Evolutionary conservation across 2,329 filamentous ascomycete species (phyloP).

Genomic region (Diplocarpon mali): DNA sequence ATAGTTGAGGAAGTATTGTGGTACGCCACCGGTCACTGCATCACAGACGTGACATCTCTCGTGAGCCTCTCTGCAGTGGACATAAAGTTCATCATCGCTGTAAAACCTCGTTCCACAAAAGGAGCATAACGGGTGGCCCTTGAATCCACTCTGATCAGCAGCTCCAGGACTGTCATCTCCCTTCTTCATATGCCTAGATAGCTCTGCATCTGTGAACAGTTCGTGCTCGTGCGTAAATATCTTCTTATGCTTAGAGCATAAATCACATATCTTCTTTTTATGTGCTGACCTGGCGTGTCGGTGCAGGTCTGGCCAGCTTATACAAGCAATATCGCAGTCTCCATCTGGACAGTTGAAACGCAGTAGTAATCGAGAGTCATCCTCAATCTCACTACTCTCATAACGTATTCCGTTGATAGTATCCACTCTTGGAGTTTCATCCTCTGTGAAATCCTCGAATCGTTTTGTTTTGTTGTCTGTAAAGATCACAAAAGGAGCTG

Average conservation of each 20-base stretch:
- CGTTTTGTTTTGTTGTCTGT: conserved; percentile 74
- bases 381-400: conserved; percentile 77
- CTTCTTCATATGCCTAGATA: conserved; percentile 78
- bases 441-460: conserved; percentile 69
- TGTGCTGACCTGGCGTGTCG: conserved; percentile 74
- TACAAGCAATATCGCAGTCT: conserved; percentile 74
- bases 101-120: conserved; percentile 93
- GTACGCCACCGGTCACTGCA: conserved; percentile 37
- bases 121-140: conserved; percentile 84
- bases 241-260: conserved; percentile 91
- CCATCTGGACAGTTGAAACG: conserved; percentile 90
- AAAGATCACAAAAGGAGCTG: conserved; percentile 78
- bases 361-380: conserved; percentile 78
- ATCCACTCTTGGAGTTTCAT: conserved; percentile 68
- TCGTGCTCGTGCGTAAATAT: conserved; percentile 98
- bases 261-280: conserved; percentile 80
- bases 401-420: conserved; percentile 86
- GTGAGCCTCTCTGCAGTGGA: conserved; percentile 87
- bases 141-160: conserved; percentile 88
- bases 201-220: conserved; percentile 69
- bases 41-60: conserved; percentile 95
- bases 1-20: conserved; percentile 89
- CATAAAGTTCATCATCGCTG: conserved; percentile 87
- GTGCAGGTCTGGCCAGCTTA: conserved; percentile 69
- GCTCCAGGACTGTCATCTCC: conserved; percentile 88